Percentiles rank a stretch among this genome's conserved stretches.
Conservation (phyloP, 345 rosid genomes). For the Eucalyptus tenuipes region DNA sequence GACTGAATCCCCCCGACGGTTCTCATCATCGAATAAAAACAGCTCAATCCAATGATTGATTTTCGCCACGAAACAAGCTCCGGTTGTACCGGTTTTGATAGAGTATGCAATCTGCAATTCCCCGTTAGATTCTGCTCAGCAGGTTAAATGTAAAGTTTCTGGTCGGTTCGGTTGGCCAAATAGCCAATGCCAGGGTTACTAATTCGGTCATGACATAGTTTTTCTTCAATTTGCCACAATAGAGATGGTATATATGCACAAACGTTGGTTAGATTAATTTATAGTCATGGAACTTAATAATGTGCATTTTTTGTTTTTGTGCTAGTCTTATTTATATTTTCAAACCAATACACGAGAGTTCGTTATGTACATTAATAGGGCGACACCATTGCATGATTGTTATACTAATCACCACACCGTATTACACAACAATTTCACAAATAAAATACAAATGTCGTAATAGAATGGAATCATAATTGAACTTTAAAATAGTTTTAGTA, state of each 20-base stretch:
- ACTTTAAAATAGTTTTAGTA: too few species aligned
- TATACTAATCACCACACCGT: accelerated
- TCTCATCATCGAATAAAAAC: background rate
- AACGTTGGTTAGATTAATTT: background rate
- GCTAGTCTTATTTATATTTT: background rate
- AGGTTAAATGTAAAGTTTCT: background rate
- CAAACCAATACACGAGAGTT: background rate
- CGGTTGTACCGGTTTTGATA: background rate
- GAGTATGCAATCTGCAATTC: background rate
- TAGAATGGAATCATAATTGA: background rate
- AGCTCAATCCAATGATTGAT: background rate
- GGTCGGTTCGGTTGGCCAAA: background rate
- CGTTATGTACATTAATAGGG: accelerated
- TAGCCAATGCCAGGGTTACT: background rate
- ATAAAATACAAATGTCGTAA: background rate
- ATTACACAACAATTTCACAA: background rate
- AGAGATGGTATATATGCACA: background rate
- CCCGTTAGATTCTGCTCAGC: background rate
- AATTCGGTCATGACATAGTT: background rate
- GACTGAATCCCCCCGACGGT: background rate
- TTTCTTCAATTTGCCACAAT: background rate
- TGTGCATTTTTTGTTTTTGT: background rate
- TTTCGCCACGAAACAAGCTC: background rate
- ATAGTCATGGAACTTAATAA: background rate
- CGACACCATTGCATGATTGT: accelerated